Evolutionary conservation across 169 alveolate species (phyloP), one percentile per base, ranked within the genome.

Genomic region (Plasmodium relictum): DNA sequence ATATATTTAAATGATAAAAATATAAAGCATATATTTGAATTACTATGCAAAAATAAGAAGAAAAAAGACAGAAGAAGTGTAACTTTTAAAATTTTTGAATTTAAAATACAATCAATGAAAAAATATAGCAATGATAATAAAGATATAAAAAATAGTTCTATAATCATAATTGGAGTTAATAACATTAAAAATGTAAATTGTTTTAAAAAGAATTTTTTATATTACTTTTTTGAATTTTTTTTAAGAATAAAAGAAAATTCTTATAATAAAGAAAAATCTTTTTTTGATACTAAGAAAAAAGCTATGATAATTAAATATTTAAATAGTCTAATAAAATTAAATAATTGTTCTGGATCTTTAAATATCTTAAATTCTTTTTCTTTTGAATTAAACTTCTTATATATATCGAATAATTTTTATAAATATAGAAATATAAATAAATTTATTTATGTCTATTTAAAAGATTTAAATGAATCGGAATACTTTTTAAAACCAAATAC

Each of bases 391-490:
- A 74, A 74, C 72, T 62, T 74, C 42, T 10, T 74, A 22, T 74
- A 44, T 39, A 45, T 63, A 42, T 74, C 76, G 6, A 74, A 18
- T 68, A 63, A 74, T 74, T 22, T 74, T 22, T 18, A 24, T 31
- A 59, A 62, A 54, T 74, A 63, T 54, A 59, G 54, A 42, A 31
- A 20, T 18, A 63, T 52, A 24, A 52, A 68, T 56, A 37, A 74
- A 62, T 59, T 74, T 62, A 59, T 74, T 74, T 74, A 74, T 74
- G 16, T 63, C 48, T 62, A 62, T 20, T n/a, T 74, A 62, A 74
- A 63, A 63, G 6, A 48, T 9, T 14, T 74, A 65, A 74, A 74
- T 50, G 9, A 22, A 26, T 62, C 48, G 6, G 66, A 42, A 22
- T 45, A 62, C 42, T 42, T 45, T 42, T 31, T 45, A 42, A 50